Percentiles rank a stretch among this genome's conserved stretches.
These are phyloP conservation scores for Cordyceps sp. DNA, from an alignment of 2,329 filamentous ascomycete genomes.

Conservation along the genomic window DNA sequence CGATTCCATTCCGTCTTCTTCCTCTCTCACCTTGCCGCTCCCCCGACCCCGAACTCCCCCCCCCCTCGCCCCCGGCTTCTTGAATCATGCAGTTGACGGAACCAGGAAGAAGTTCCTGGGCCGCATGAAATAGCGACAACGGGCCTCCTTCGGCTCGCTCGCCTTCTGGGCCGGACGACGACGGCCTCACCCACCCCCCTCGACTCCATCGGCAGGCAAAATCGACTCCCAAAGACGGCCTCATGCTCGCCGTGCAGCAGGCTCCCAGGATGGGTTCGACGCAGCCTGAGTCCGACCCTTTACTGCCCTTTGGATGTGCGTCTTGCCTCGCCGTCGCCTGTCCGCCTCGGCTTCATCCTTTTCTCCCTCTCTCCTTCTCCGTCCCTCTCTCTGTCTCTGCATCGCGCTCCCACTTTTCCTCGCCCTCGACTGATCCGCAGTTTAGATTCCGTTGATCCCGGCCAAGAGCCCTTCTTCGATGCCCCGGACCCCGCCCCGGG, in stretches of 20 bases:
- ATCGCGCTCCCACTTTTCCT: conserved; percentile 3
- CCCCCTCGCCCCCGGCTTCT: neutral
- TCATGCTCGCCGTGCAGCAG: conserved; percentile 39
- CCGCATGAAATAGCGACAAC: too few relatives aligned
- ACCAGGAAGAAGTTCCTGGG: too few relatives aligned
- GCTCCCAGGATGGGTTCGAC: conserved; percentile 42
- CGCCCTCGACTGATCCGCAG: conserved; percentile 5
- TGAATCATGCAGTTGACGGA: too few relatives aligned
- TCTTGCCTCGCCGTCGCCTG: conserved; percentile 10
- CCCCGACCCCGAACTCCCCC: neutral
- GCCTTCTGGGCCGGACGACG: too few relatives aligned
- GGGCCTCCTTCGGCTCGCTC: too few relatives aligned
- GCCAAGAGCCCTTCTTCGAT: conserved; percentile 28
- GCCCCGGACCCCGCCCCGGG: conserved; percentile 47
- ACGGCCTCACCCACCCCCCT: neutral
- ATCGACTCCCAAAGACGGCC: conserved; percentile 18
- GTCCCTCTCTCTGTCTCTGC: too few relatives aligned
- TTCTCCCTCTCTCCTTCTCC: too few relatives aligned
- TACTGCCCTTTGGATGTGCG: conserved; percentile 53
- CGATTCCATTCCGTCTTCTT: neutral
- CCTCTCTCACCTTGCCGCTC: neutral
- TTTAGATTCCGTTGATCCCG: conserved; percentile 26
- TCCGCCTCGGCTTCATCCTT: too few relatives aligned
- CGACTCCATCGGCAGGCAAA: neutral
- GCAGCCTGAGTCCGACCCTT: conserved; percentile 33